Evolutionary conservation across 2,329 filamentous ascomycete genomes (phyloP), one percentile per base, ranked within the genome.

Genomic region (Apiospora koreana): DNA sequence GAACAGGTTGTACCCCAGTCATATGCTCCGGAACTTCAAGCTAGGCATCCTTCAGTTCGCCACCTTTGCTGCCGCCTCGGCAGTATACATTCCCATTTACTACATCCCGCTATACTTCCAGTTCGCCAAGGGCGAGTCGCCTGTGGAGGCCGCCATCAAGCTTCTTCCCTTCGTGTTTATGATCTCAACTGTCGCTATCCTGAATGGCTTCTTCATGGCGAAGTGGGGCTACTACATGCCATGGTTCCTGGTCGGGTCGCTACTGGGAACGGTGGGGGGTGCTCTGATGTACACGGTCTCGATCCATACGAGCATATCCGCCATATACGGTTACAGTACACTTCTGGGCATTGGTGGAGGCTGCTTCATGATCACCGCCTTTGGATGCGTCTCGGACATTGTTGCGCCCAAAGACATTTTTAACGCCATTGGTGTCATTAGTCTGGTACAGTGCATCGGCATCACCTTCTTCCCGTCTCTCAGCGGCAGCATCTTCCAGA

Each of bases 21-120:
- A 84, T 21, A 78, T 86, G 31, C 72, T 86, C 1, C 73, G 72
- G 5, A 72, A 74, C 28, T 74, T 75, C 5, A 79, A 77, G 16
- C 72, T 80, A 54, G 69, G 83, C 12, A 73, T 86, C 0, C 76
- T 86, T 1, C 43, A 45, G 43, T 74, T 82, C 65, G 73, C 77
- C 23, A 80, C 76, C 3, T 79, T 79, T 65, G 75, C 81, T 10
- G 80, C 80, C 70, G 74, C 78, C 48, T 71, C 65, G 16, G 69
- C 68, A 1, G 46, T 74, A 31, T 78, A 75, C 58, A 70, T 78
- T 6, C 71, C 74, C 35, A 74, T 84, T 28, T 87, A 86, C 75
- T 87, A 83, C 74, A 82, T 87, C 21, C 85, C 86, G 0, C 75
- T 87, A 7, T 86, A 81, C 76, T 87, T 87, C 76, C 81, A 85